Base-by-base conservation (phyloP, 2,329 filamentous ascomycete species). In the Ilyonectria sp. region DNA sequence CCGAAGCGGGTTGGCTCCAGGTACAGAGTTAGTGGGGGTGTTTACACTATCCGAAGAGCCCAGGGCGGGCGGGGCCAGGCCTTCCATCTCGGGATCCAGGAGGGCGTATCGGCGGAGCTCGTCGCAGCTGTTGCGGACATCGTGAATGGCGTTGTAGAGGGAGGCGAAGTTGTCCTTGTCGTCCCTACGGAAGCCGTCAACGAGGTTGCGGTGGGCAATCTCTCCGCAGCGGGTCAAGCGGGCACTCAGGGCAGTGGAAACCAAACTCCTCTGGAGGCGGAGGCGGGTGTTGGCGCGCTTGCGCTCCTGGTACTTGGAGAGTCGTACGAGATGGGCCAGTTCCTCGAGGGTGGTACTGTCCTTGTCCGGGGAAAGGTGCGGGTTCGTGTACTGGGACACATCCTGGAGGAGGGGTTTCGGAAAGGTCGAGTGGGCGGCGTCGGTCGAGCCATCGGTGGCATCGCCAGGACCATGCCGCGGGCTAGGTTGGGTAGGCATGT, bases 271-370 rank as follows among this genome's bases (percentile, higher is more conserved):
- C 79, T 94, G 92, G 60, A 96, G 86, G 64, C 92, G 91, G 71
- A 92, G 85, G 72, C 93, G 88, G 52, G 91, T 92, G 77, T 92
- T 91, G 71, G 88, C 86, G 82, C 92, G 90, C 85, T 93, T 93
- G 85, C 92, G 92, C 85, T 94, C 91, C 81, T 95, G 93, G 79
- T 94, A 94, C 76, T 91, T 92, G 78, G 92, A 92, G 69, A 94
- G 84, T 68, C 92, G 90, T 71, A 94, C 92, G 74, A 95, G 82
- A 79, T 94, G 92, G 58, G 92, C 92, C 72, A 95, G 88, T 80
- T 95, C 92, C 76, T 93, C 90, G 68, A 95, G 84, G 15, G 91
- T 92, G 52, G 92, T 93, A 65, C 89, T 88, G 52, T 92, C 89
- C 58, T 85, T 86, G 68, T 92, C 89, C 43, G 87, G 85, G 55